Evolutionary conservation across 805 yeast genomes (phyloP).

Genomic region (Alloascoidea hylecoeti): DNA sequence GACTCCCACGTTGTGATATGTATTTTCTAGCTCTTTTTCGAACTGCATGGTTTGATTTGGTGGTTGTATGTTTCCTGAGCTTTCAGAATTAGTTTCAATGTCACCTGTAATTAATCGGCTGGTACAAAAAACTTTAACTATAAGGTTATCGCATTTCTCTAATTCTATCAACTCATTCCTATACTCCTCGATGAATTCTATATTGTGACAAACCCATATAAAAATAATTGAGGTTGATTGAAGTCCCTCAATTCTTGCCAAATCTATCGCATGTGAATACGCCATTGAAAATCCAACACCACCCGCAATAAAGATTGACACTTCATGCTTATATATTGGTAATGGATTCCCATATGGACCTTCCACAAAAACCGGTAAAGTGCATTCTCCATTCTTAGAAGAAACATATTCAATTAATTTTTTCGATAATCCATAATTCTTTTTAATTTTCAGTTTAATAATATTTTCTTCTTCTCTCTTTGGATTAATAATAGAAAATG

Average conservation of each 20-base stretch:
- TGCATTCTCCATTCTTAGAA: conserved; percentile 16
- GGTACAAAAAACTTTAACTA: neutral
- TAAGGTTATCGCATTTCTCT: conserved; percentile 16
- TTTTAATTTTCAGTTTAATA: conserved; percentile 33
- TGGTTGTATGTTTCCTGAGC: conserved; percentile 21
- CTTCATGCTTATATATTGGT: conserved; percentile 32
- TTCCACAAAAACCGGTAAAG: conserved; percentile 33
- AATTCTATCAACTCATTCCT: conserved; percentile 12
- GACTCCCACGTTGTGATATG: too few species aligned
- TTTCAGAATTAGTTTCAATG: conserved; percentile 5
- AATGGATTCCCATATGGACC: conserved; percentile 44
- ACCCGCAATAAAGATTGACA: conserved; percentile 41
- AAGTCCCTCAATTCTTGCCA: conserved; percentile 8
- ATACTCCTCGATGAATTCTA: conserved; percentile 8
- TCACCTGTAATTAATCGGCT: conserved; percentile 2
- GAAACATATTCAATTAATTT: conserved; percentile 19
- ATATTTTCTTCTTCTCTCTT: conserved; percentile 24
- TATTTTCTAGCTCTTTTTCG: too few species aligned
- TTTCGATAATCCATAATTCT: conserved; percentile 39
- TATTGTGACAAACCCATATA: conserved; percentile 15
- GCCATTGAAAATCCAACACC: conserved; percentile 55
- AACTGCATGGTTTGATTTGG: conserved; percentile 2
- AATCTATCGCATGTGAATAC: conserved; percentile 26
- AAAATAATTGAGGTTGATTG: conserved; percentile 9
- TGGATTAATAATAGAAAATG: conserved; percentile 38